phyloP scores from a whole-genome alignment of 345 rosid species.

The Citrus maxima region DNA sequence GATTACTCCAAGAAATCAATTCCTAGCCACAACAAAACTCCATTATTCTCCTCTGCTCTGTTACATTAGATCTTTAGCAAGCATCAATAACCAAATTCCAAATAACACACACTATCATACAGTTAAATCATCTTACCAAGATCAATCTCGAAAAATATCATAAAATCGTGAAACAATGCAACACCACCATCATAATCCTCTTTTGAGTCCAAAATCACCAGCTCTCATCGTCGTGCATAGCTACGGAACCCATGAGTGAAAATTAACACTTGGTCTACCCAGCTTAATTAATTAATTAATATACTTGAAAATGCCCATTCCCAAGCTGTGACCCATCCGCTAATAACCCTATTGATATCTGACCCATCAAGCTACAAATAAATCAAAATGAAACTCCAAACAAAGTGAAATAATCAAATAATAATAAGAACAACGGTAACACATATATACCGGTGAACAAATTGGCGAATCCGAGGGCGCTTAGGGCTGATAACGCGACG shows the following conservation, averaged over 20 bases:
- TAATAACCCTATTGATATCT: not conserved
- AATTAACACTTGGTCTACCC: not conserved
- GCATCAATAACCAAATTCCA: not conserved
- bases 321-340: not conserved
- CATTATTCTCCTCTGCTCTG: no score
- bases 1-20: not conserved
- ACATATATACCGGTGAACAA: conserved; percentile 49
- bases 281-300: not conserved
- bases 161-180: not conserved
- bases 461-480: conserved; percentile 55
- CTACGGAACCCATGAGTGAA: not conserved
- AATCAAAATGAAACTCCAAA: not conserved
- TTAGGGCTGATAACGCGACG: conserved; percentile 57
- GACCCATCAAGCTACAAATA: not conserved
- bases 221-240: not conserved
- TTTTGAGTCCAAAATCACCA: not conserved
- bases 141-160: no score
- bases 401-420: no score
- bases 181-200: not conserved
- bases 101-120: not conserved
- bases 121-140: not conserved
- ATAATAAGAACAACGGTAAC: no score
- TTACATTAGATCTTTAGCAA: no score
- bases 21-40: not conserved
- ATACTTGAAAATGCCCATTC: not conserved